Evolutionary conservation across 257 asterid species (phyloP), one percentile per base, ranked within the genome.

Genomic region (Plantago major): DNA sequence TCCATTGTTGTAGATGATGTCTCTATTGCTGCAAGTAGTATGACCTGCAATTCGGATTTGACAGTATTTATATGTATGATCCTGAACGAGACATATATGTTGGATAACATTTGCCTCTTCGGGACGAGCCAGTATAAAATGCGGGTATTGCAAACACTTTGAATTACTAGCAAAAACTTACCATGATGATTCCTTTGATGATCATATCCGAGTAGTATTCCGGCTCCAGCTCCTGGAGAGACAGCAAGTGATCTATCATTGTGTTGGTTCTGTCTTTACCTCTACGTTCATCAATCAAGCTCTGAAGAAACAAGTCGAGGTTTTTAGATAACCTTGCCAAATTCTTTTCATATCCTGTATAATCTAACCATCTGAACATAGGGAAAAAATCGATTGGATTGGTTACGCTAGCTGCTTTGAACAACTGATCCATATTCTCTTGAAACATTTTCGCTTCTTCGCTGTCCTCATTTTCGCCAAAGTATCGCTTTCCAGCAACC

Each of bases 381-480:
- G 81, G 75, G 42, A 79, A 54, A 37, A 67, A 58, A 68, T 74
- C 76, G 10, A 42, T 68, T 0, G 72, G 71, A 53, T 78, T 60
- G 10, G 74, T 64, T 11, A 60, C 64, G 6, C 67, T 75, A 0
- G 56, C 57, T 1, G 5, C 10, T 26, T 13, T 28, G 18, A 71
- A 57, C 3, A 55, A 18, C 17, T 78, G 62, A 0, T 46, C 22
- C 9, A 68, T 68, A 1, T 74, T 68, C 30, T 52, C 66, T 26
- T 63, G 71, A 43, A 71, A 56, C 10, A 33, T 33, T 7, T 33
- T 33, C 40, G 40, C 40, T 33, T 33, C 40, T 33, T 33, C 40
- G 3, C 6, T 33, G 40, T 33, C 40, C 40, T 33, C 8, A 7
- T 62, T 68, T 3, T 26, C 55, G 3, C 66, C 72, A 10, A 17